These are phyloP conservation scores for Sphaerostilbella broomeana DNA, from an alignment of 2,329 filamentous ascomycete species.

Conservation along the genomic window DNA sequence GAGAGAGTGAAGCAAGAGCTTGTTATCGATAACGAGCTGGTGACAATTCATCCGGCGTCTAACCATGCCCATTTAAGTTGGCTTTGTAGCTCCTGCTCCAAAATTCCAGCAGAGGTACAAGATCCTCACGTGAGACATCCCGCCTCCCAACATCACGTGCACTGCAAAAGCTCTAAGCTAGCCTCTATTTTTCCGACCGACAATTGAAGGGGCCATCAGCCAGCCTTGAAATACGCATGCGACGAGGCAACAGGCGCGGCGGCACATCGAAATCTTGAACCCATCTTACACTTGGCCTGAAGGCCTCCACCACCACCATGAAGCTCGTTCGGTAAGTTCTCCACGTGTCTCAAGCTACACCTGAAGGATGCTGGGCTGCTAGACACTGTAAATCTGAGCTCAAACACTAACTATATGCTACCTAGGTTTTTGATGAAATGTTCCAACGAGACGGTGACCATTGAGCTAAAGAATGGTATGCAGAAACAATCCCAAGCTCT, in stretches of 20 bases:
- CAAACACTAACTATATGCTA: constrained; percentile 21
- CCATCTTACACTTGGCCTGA: constrained; percentile 10
- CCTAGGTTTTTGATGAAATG: constrained; percentile 98
- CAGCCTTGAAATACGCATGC: constrained; percentile 13
- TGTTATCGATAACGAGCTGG: constrained; percentile 9
- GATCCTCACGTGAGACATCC: too few relatives aligned
- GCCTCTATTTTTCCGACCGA: constrained; percentile 26
- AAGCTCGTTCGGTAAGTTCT: constrained; percentile 86
- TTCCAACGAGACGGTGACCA: constrained; percentile 94
- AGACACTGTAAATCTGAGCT: constrained; percentile 16
- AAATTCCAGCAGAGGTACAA: too few relatives aligned
- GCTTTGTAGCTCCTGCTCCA: too few relatives aligned
- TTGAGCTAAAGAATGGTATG: constrained; percentile 95
- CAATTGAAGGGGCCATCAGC: constrained; percentile 21
- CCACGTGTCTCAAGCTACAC: neutral
- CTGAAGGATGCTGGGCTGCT: constrained; percentile 18
- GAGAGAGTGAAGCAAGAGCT: neutral
- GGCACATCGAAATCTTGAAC: constrained; percentile 5
- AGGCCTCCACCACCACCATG: constrained; percentile 54
- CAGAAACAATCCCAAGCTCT: neutral
- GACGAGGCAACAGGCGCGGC: constrained; percentile 11
- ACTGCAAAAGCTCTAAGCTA: too few relatives aligned
- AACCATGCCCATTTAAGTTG: neutral
- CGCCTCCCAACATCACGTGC: too few relatives aligned
- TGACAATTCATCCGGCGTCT: too few relatives aligned